phyloP scores from a whole-genome alignment of 2,329 filamentous ascomycete genomes.

The Neofusicoccum kwambonambiense region DNA sequence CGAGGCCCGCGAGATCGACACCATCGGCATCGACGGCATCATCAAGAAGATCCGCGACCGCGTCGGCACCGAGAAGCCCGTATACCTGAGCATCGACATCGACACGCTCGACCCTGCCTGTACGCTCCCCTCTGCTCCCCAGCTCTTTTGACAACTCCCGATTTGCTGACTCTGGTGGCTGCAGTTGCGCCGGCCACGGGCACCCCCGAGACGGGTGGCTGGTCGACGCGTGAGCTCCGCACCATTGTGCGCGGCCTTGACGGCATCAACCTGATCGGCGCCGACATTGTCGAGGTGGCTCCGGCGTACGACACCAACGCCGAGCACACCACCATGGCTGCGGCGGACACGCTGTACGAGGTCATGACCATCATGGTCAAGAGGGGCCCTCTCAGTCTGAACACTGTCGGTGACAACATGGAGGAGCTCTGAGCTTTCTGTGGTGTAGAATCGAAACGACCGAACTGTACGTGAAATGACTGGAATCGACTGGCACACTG shows the following conservation, averaged over 20 bases:
- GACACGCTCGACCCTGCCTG: slow-evolving; percentile 83
- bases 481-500: too few relatives aligned
- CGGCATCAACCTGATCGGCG: slow-evolving; percentile 66
- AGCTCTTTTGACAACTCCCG: background rate
- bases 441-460: background rate
- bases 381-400: slow-evolving; percentile 64
- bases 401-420: slow-evolving; percentile 28
- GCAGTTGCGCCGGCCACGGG: slow-evolving; percentile 69
- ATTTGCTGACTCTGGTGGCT: background rate
- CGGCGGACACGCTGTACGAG: slow-evolving; percentile 71
- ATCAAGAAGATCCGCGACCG: slow-evolving; percentile 74
- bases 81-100: slow-evolving; percentile 83
- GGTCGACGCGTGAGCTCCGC: slow-evolving; percentile 70
- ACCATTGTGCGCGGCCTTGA: slow-evolving; percentile 70
- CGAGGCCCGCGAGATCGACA: slow-evolving; percentile 70
- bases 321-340: slow-evolving; percentile 71
- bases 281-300: slow-evolving; percentile 73
- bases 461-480: background rate
- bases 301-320: slow-evolving; percentile 72
- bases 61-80: slow-evolving; percentile 70
- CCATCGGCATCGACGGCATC: slow-evolving; percentile 69
- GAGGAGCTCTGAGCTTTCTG: slow-evolving; percentile 9
- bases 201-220: slow-evolving; percentile 74
- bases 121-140: slow-evolving; percentile 36
- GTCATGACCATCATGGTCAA: slow-evolving; percentile 82